phyloP scores from a whole-genome alignment of 116 monocot species.

The Posidonia oceanica region DNA sequence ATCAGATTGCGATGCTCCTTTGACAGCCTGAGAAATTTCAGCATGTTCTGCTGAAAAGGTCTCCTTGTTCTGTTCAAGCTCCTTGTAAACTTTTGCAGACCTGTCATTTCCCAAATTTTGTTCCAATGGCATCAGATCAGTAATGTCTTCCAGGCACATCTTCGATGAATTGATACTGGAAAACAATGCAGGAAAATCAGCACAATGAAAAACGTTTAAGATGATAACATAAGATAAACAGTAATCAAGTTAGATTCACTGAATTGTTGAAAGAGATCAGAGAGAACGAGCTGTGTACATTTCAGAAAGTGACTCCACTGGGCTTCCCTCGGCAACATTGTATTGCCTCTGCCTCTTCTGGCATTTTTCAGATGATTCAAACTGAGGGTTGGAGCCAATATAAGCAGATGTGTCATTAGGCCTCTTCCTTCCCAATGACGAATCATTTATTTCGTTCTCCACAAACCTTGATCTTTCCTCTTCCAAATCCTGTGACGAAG shows the following conservation, averaged over 20 bases:
- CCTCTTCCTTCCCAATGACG: constrained; percentile 34
- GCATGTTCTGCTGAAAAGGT: background rate
- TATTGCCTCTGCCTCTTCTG: constrained; percentile 19
- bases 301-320: background rate
- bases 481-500: background rate
- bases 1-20: background rate
- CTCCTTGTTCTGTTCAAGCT: background rate
- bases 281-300: background rate
- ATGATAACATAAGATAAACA: background rate
- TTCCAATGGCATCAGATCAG: background rate
- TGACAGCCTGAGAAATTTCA: constrained; percentile 1
- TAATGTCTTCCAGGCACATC: background rate
- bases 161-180: background rate
- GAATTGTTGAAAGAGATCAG: background rate
- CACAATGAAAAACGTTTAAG: background rate
- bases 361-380: constrained; percentile 20
- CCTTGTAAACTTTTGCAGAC: background rate
- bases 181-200: background rate
- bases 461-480: constrained; percentile 1
- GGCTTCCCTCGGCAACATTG: background rate
- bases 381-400: constrained; percentile 19
- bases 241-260: background rate
- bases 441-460: constrained; percentile 3
- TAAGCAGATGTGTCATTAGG: constrained; percentile 11
- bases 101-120: background rate